Base-by-base conservation (phyloP, 2,329 filamentous ascomycete genomes). In the Diplocarpon mali region DNA sequence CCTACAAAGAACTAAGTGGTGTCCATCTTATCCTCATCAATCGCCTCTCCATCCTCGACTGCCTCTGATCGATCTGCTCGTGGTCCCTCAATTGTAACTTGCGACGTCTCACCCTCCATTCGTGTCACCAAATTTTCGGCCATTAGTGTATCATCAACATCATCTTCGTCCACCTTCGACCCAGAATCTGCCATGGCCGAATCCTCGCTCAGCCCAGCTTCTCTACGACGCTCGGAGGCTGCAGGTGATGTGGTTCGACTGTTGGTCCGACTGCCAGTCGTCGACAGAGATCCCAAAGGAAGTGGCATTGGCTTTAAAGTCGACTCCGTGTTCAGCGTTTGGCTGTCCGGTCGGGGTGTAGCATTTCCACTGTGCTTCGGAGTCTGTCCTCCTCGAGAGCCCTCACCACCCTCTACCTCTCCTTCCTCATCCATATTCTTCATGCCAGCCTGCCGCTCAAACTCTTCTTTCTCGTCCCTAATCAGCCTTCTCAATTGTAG, bases 381-480 rank as follows among this genome's bases (percentile, higher is more conserved):
- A 31, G 72, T 77, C 36, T 69, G 66, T 10, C 69, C 73, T 2
- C 64, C 66, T 28, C 64, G 64, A 44, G 73, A 73, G 5, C 64
- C 73, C 5, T 67, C 73, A 31, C 80, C 78, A 54, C 81, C 71
- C 4, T 67, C 71, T 17, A 73, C 80, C 13, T 70, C 75, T 38
- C 78, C 34, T 49, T 73, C 80, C 13, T 70, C 75, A 38, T 78
- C 80, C 52, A 52, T 57, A 24, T 53, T 59, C 44, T 78, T 79
- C 78, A 87, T 87, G 27, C 86, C 87, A 63, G 93, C 87, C 44
- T 87, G 76, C 35, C 86, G 72, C 65, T 95, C 88, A 0, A 92
- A 85, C 65, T 95, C 88, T 62, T 95, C 89, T 67, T 95, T 94
- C 70, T 95, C 90, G 59, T 95, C 89, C 49, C 88, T 80, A 59